Percentiles rank a stretch among this genome's conserved stretches.
Conservation (phyloP, 768 basidiomycete genomes). For the Tulasnella calospora region DNA sequence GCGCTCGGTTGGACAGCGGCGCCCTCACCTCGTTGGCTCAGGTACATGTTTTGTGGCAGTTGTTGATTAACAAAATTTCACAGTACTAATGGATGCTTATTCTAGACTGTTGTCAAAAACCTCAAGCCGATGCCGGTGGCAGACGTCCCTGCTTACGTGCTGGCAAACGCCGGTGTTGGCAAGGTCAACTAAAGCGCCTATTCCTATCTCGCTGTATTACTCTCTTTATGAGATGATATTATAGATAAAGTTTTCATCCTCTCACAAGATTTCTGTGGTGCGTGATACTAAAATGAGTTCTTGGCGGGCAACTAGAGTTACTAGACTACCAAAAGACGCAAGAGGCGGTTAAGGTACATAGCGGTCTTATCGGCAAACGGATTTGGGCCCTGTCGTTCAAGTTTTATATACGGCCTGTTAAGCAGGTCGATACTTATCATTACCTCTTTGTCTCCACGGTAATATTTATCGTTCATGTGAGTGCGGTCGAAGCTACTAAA, state of each 20-base stretch:
- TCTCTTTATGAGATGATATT: background rate
- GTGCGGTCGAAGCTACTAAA: too few relatives aligned
- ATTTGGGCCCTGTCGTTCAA: too few relatives aligned
- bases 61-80: background rate
- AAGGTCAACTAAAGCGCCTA: background rate
- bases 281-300: background rate
- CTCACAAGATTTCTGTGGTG: background rate
- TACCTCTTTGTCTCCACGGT: too few relatives aligned
- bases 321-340: too few relatives aligned
- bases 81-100: background rate
- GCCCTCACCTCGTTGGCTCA: background rate
- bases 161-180: background rate
- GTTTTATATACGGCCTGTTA: too few relatives aligned
- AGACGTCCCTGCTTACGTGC: background rate
- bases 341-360: too few relatives aligned
- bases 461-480: too few relatives aligned
- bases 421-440: too few relatives aligned
- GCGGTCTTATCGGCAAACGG: too few relatives aligned
- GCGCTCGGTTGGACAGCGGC: background rate
- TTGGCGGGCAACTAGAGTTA: too few relatives aligned
- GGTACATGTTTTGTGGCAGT: background rate
- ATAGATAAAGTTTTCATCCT: background rate
- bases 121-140: background rate
- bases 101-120: background rate
- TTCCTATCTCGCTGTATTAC: background rate